These are phyloP conservation scores for Geopyxis carbonaria DNA, from an alignment of 495 filamentous ascomycete genomes.

Conservation along the genomic window DNA sequence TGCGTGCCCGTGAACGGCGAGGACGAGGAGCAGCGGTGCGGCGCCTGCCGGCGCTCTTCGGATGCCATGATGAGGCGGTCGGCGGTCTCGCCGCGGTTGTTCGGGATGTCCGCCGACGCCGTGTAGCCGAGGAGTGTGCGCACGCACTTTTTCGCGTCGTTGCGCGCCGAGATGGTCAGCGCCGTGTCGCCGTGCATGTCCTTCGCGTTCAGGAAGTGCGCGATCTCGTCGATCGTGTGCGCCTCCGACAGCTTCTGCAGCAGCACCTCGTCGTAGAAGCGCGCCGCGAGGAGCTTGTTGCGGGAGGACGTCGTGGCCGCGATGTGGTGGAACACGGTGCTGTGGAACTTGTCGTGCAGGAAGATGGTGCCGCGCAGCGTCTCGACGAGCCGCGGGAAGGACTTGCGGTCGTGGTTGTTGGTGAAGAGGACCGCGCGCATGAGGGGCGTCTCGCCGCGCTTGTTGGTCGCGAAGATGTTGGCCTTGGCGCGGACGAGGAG, in stretches of 20 bases:
- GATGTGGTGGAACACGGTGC: constrained; percentile 84
- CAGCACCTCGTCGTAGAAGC: constrained; percentile 85
- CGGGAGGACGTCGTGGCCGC: constrained; percentile 63
- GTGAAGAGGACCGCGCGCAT: constrained; percentile 92
- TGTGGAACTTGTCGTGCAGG: constrained; percentile 54
- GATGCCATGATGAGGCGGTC: constrained; percentile 44
- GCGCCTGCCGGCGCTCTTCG: constrained; percentile 17
- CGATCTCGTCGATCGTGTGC: constrained; percentile 36
- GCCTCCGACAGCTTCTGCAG: constrained; percentile 63
- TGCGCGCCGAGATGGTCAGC: constrained; percentile 66
- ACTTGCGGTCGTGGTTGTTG: constrained; percentile 82
- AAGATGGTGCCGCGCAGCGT: constrained; percentile 61
- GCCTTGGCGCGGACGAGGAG: constrained; percentile 64
- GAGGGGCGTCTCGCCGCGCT: constrained; percentile 77
- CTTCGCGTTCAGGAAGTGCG: constrained; percentile 49
- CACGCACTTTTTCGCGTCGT: constrained; percentile 57
- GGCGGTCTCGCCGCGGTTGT: constrained; percentile 60
- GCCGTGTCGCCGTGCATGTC: constrained; percentile 80
- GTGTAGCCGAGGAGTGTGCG: constrained; percentile 51
- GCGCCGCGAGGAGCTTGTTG: constrained; percentile 62
- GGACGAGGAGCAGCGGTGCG: constrained; percentile 16
- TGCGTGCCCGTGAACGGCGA: constrained; percentile 20
- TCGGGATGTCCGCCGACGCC: constrained; percentile 61
- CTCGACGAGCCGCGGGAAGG: constrained; percentile 64
- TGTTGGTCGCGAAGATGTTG: constrained; percentile 45